A percentile compares a stretch with the other conserved stretches of the same genome.
Evolutionary conservation across 2,329 filamentous ascomycete species (phyloP).

Genomic region (Pseudonectria buxi): DNA sequence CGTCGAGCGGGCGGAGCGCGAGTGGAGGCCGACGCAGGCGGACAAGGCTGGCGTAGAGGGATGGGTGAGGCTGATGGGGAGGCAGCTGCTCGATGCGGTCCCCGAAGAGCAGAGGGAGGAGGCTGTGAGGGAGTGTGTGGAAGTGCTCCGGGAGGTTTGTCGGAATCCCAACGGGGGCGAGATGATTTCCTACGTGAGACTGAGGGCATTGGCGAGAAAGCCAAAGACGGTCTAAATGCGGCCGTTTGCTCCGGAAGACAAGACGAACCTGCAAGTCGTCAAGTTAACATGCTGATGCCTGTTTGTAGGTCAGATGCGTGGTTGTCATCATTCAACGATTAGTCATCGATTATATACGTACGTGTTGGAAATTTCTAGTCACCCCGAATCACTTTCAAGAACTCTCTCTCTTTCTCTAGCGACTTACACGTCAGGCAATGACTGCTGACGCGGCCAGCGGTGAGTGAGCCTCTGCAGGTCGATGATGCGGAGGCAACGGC

Average conservation of each 20-base stretch:
- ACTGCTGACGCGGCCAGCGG: no score
- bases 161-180: constrained; percentile 50
- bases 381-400: no score
- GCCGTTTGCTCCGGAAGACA: not conserved
- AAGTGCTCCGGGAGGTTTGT: constrained; percentile 49
- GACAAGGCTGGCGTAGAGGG: constrained; percentile 55
- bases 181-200: constrained; percentile 46
- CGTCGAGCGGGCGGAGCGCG: constrained; percentile 50
- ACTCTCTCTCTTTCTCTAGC: no score
- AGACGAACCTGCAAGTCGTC: not conserved
- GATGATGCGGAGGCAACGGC: no score
- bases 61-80: constrained; percentile 60
- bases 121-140: constrained; percentile 46
- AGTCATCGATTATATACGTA: not conserved
- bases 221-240: constrained; percentile 1
- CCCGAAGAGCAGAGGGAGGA: constrained; percentile 41
- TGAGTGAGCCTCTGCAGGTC: no score
- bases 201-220: constrained; percentile 43
- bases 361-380: not conserved
- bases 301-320: no score
- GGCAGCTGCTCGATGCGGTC: constrained; percentile 49
- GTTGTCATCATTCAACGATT: no score
- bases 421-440: no score
- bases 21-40: constrained; percentile 58
- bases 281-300: no score